These are phyloP conservation scores for Lyophyllum decastes DNA, from an alignment of 768 basidiomycete genomes.

Conservation along the genomic window DNA sequence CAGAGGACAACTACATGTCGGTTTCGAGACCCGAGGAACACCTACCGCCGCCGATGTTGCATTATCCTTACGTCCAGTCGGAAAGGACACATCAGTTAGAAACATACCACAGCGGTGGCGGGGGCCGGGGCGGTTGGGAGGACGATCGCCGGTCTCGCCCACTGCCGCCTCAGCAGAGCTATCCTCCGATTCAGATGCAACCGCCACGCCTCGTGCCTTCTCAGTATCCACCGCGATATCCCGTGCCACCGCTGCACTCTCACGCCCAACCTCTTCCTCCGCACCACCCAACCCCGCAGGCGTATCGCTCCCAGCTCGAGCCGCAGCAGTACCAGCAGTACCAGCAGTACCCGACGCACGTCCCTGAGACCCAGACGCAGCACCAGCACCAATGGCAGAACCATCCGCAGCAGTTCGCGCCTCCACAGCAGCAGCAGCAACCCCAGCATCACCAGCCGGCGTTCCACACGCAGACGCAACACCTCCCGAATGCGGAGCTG, in stretches of 20 bases:
- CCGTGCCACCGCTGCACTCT: background rate
- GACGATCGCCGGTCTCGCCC: background rate
- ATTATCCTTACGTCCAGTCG: conserved; percentile 19
- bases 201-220: background rate
- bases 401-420: background rate
- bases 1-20: background rate
- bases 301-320: background rate
- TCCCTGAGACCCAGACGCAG: background rate
- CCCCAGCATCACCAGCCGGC: background rate
- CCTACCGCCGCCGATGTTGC: background rate
- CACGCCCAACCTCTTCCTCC: background rate
- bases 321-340: conserved; percentile 1
- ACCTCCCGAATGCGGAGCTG: conserved; percentile 42
- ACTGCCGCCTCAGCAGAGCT: conserved; percentile 18
- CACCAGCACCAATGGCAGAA: conserved; percentile 11
- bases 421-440: background rate
- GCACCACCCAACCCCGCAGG: background rate
- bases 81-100: conserved; percentile 17
- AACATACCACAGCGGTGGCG: background rate
- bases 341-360: conserved; percentile 18
- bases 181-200: conserved; percentile 1
- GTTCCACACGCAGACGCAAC: conserved; percentile 9
- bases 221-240: background rate
- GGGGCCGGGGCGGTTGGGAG: conserved; percentile 2
- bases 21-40: conserved; percentile 7